A percentile compares a stretch with the other conserved stretches of the same genome.
phyloP scores from a whole-genome alignment of 2,329 filamentous ascomycete species.

The Cladosporium sp. region DNA sequence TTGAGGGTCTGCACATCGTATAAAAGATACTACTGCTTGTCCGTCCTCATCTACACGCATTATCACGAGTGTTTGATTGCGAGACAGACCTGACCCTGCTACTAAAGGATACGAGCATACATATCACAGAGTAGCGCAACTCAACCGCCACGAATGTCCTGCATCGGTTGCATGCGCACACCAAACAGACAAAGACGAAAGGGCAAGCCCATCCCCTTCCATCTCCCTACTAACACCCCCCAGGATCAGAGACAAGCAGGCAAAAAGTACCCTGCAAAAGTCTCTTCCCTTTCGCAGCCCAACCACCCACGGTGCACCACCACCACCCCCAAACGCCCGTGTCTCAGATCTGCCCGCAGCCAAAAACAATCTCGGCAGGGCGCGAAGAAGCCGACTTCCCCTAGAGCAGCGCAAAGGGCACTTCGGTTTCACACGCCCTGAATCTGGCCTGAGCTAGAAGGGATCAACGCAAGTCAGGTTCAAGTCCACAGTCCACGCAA shows the following conservation, averaged over 20 bases:
- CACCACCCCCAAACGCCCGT: background rate
- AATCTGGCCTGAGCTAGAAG: background rate
- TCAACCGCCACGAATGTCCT: too few relatives aligned
- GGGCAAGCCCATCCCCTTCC: background rate
- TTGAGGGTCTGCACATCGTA: background rate
- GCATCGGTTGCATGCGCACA: too few relatives aligned
- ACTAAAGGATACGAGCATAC: background rate
- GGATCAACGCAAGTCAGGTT: background rate
- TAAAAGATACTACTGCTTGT: background rate
- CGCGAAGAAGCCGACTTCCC: conserved; percentile 1
- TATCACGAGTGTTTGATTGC: background rate
- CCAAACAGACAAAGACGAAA: too few relatives aligned
- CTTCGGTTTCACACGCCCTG: background rate
- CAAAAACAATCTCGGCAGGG: conserved; percentile 1
- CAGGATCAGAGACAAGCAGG: background rate
- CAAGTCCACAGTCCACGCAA: background rate
- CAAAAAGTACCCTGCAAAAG: background rate
- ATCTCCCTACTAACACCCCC: background rate
- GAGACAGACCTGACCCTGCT: background rate
- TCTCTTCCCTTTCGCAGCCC: background rate
- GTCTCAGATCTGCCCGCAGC: conserved; percentile 1
- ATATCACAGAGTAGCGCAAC: background rate
- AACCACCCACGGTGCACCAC: background rate
- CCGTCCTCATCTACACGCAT: background rate
- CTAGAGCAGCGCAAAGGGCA: background rate